Evolutionary conservation across 169 alveolate genomes (phyloP), one percentile per base, ranked within the genome.

Genomic region (Sarcocystis neurona): DNA sequence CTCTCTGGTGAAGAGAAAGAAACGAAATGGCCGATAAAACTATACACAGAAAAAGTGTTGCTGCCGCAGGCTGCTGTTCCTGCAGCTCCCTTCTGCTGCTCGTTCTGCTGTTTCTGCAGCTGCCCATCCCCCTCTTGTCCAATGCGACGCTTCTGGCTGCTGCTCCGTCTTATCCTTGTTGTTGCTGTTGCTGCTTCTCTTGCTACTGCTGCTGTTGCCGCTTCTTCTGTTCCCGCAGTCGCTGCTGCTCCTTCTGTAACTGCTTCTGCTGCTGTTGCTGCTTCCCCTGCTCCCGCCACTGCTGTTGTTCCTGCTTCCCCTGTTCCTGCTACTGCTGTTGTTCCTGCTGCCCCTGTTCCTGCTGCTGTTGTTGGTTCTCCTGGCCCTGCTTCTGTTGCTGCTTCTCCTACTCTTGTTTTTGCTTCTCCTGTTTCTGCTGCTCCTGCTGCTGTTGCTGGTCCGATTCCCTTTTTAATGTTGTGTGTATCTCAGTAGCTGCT

Each of bases 181-280:
- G n/a, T n/a, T n/a, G n/a, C n/a, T n/a, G 85, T 78, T 78, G 85
- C 85, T 78, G 85, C 77, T 79, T 74, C 53, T 56, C 50, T 56
- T 10, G 27, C 82, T 72, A 53, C 53, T 72, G 82, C 82, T 66
- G 78, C 77, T 63, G 77, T 37, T 27, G 77, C 77, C 41, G 80
- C 50, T 10, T 15, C 53, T 47, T 47, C 34, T 79, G 87, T 77
- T 79, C 78, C 48, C 41, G 87, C 87, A 56, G 87, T 58, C 37
- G 87, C 39, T n/a, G 68, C 60, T 48, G 30, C 18, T 34, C 53
- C 72, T 77, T n/a, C 77, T 79, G 87, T 58, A 30, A 47, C 68
- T 43, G 70, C 77, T 23, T 30, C 77, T 63, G 63, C 63, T 10
- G 77, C 47, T 32, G 82, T 50, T 50, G 87, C 87, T 34, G n/a